These are phyloP conservation scores for Zarea fungicola DNA, from an alignment of 2,329 filamentous ascomycete genomes.

Conservation along the genomic window DNA sequence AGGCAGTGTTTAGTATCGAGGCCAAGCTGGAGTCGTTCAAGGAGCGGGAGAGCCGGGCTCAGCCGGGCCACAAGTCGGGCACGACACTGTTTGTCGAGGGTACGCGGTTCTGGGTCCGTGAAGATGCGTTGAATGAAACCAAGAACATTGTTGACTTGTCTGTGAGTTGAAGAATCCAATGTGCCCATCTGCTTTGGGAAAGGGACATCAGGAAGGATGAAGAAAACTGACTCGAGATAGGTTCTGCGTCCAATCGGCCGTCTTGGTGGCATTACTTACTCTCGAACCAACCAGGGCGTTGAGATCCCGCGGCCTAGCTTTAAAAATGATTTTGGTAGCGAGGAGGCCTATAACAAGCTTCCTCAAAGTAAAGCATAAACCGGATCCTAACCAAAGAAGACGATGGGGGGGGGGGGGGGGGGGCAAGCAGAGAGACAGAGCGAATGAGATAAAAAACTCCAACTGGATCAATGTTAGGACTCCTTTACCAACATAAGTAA, in stretches of 20 bases:
- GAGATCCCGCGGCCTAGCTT: constrained; percentile 65
- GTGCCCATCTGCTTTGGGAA: no score
- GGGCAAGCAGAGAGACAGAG: no score
- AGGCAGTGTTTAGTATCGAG: constrained; percentile 80
- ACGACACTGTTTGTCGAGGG: constrained; percentile 77
- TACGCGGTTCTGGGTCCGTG: constrained; percentile 79
- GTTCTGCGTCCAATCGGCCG: constrained; percentile 71
- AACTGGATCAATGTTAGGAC: no score
- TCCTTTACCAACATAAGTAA: no score
- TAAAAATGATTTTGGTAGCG: constrained; percentile 44
- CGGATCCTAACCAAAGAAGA: background rate
- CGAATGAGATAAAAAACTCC: no score
- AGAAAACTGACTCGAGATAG: constrained; percentile 25
- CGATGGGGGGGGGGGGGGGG: no score
- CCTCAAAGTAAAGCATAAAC: background rate
- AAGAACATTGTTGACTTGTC: constrained; percentile 67
- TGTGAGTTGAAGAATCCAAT: constrained; percentile 36
- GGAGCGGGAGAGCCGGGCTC: constrained; percentile 71
- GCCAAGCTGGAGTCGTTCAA: constrained; percentile 67
- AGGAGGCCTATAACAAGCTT: constrained; percentile 53
- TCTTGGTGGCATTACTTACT: constrained; percentile 83
- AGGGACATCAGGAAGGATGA: background rate
- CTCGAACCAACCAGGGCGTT: constrained; percentile 60
- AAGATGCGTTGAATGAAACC: constrained; percentile 80
- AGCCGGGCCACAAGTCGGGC: constrained; percentile 68